Percentiles rank a stretch among this genome's conserved stretches.
These are phyloP conservation scores for Ustulina deusta DNA, from an alignment of 2,329 filamentous ascomycete genomes.

Conservation along the genomic window DNA sequence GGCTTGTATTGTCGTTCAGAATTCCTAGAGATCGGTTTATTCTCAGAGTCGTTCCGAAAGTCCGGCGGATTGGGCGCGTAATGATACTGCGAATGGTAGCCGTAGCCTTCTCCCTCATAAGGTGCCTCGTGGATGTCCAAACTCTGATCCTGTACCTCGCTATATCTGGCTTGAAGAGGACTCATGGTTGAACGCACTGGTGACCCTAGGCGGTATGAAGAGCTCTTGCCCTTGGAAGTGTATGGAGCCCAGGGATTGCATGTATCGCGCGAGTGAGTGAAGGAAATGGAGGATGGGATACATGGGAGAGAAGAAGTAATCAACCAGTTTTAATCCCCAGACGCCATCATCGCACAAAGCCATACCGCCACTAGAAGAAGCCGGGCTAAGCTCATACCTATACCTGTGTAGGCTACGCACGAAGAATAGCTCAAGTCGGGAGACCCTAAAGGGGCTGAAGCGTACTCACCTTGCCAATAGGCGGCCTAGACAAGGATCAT, in stretches of 20 bases:
- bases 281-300: background rate
- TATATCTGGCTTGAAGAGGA: constrained; percentile 17
- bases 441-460: background rate
- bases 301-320: background rate
- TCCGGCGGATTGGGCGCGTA: constrained; percentile 5
- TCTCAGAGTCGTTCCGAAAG: constrained; percentile 5
- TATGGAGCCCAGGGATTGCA: background rate
- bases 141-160: constrained; percentile 2
- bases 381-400: background rate
- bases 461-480: background rate
- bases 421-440: background rate
- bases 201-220: background rate
- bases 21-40: background rate
- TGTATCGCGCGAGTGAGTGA: background rate
- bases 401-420: constrained; percentile 1
- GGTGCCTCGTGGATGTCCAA: constrained; percentile 6
- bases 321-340: background rate
- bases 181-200: constrained; percentile 7
- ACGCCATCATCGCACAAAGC: background rate
- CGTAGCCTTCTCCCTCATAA: constrained; percentile 15
- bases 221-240: constrained; percentile 1
- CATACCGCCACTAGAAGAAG: background rate
- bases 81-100: constrained; percentile 23
- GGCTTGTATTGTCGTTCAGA: constrained; percentile 25
- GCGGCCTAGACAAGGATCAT: background rate